Evolutionary conservation across 1,284 basidiomycete genomes (phyloP).

Genomic region (Dichomitus squalens): DNA sequence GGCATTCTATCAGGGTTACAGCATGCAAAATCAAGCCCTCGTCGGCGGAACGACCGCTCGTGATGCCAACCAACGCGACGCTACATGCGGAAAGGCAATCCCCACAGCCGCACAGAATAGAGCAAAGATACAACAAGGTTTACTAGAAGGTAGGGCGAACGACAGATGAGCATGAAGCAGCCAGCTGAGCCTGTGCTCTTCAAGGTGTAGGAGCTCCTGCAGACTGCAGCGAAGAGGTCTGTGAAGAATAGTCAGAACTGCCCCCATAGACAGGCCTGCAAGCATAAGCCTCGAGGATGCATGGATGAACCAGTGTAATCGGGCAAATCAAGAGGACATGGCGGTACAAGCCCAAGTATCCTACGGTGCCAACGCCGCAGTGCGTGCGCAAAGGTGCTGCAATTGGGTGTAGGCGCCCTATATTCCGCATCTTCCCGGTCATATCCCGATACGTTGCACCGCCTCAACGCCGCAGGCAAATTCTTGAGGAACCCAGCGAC

Average conservation of each 20-base stretch:
- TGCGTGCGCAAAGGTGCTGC: not conserved
- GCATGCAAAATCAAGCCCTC: not conserved
- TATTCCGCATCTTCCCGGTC: not conserved
- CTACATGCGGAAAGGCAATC: not conserved
- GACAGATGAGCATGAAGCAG: not conserved
- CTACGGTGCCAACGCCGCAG: not conserved
- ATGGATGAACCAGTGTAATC: constrained; percentile 1
- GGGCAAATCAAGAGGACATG: not conserved
- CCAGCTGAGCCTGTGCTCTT: constrained; percentile 1
- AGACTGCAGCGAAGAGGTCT: not conserved
- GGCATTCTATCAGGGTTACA: constrained; percentile 10
- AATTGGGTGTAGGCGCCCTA: no score
- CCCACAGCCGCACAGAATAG: constrained; percentile 8
- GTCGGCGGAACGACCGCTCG: not conserved
- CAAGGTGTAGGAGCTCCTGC: not conserved
- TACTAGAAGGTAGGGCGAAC: not conserved
- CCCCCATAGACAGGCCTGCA: constrained; percentile 4
- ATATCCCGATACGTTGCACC: not conserved
- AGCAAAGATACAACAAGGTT: not conserved
- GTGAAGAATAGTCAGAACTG: constrained; percentile 11
- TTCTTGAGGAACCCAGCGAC: no score
- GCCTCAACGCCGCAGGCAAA: no score
- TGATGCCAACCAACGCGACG: not conserved
- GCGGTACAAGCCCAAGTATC: not conserved
- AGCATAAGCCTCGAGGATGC: not conserved